Conservation (phyloP, 768 basidiomycete species). For the Pisolithus orientalis region DNA sequence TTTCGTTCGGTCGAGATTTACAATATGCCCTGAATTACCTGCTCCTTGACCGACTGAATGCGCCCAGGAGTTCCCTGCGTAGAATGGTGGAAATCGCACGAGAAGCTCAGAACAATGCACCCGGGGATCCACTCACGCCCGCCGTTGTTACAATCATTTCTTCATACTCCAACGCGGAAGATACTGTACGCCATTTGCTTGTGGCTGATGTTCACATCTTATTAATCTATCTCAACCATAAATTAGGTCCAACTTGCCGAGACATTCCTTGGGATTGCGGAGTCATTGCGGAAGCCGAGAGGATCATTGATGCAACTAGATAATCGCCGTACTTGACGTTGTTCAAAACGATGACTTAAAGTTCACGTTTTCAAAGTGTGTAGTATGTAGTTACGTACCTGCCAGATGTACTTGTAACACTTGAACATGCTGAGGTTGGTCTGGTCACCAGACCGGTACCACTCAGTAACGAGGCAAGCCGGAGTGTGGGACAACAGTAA, state of each 20-base stretch:
- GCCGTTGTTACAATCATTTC: conserved; percentile 31
- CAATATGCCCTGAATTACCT: too few relatives aligned
- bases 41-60: conserved; percentile 2
- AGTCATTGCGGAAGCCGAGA: conserved; percentile 48
- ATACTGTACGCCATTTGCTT: conserved; percentile 35
- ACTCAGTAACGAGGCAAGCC: too few relatives aligned
- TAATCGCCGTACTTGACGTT: too few relatives aligned
- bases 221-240: neutral
- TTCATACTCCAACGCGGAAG: conserved; percentile 44
- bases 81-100: conserved; percentile 49
- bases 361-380: too few relatives aligned
- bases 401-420: too few relatives aligned
- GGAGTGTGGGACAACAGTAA: too few relatives aligned
- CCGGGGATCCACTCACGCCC: conserved; percentile 33
- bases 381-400: too few relatives aligned
- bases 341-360: too few relatives aligned
- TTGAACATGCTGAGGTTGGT: too few relatives aligned
- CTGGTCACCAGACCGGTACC: too few relatives aligned
- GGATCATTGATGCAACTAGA: conserved; percentile 12
- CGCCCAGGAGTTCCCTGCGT: conserved; percentile 24
- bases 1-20: conserved; percentile 41
- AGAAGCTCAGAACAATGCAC: conserved; percentile 40
- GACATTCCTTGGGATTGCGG: conserved; percentile 53
- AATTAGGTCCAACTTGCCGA: conserved; percentile 46
- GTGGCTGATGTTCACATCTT: neutral